These are phyloP conservation scores for Ehretia macrophylla DNA, from an alignment of 257 asterid genomes.

Conservation along the genomic window DNA sequence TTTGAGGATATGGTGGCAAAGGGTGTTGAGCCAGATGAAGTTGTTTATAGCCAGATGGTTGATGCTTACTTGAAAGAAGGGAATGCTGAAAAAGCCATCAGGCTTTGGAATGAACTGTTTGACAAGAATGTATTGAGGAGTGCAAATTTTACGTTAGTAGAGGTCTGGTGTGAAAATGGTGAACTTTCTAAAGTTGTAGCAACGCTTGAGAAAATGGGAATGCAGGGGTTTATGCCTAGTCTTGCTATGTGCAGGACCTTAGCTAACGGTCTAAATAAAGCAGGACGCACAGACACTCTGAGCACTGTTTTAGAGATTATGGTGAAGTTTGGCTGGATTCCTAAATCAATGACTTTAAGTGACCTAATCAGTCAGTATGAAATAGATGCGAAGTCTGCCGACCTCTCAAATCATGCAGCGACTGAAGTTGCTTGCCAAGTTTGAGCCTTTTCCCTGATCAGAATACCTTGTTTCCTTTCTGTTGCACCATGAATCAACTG, in stretches of 20 bases:
- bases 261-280: constrained; percentile 49
- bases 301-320: constrained; percentile 42
- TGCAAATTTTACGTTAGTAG: constrained; percentile 43
- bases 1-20: constrained; percentile 55
- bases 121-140: constrained; percentile 56
- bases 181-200: constrained; percentile 39
- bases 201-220: constrained; percentile 49
- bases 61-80: constrained; percentile 59
- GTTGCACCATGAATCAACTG: constrained; percentile 18
- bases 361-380: constrained; percentile 39
- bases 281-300: constrained; percentile 51
- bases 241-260: constrained; percentile 54
- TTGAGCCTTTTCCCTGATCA: constrained; percentile 18
- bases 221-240: constrained; percentile 57
- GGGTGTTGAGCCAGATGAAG: constrained; percentile 77
- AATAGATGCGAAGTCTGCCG: constrained; percentile 23
- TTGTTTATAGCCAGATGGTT: constrained; percentile 43
- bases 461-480: neutral
- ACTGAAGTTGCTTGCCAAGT: constrained; percentile 42
- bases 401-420: constrained; percentile 26
- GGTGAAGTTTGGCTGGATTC: constrained; percentile 65
- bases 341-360: constrained; percentile 34
- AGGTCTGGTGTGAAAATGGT: constrained; percentile 49
- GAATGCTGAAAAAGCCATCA: constrained; percentile 47
- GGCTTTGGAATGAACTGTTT: constrained; percentile 55